Evolutionary conservation across 176 grass and related monocot species (phyloP), one percentile per base, ranked within the genome.

Genomic region (Triticum dicoccoides): DNA sequence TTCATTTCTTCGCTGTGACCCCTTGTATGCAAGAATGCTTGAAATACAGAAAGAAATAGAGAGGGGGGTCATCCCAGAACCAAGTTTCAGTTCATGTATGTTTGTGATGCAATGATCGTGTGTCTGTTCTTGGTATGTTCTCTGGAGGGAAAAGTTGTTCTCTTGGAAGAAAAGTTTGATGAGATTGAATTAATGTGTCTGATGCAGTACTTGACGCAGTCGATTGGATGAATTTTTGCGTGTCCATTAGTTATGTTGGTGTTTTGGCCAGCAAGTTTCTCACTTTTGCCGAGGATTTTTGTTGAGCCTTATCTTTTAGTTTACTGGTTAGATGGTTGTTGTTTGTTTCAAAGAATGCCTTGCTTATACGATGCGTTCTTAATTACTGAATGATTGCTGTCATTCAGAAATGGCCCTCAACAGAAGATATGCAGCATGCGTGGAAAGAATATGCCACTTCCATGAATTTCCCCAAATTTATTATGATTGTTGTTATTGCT

Each of bases 341-440:
- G 49, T 52, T 61, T 83, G 14, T 24, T 73, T 61, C 21, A 13
- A 73, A 42, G 13, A 83, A 61, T 42, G 9, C 38, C 24, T 73
- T 15, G 34, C 35, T 74, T 74, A 42, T 70, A 30, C 44, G 23
- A 39, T 21, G 35, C 9, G 25, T 62, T 83, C 3, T 8, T 83
- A 59, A 37, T 73, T 83, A 25, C 11, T 45, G 9, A 3, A 17
- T 20, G 7, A 37, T 83, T 41, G 5, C 2, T 63, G 10, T 84
- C 37, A 61, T 75, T 62, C 37, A 63, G 37, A 73, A 62, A 74
- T 84, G 34, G 8, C 67, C 76, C 32, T 79, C 20, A 79, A 24
- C 10, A 13, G 14, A 52, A 52, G 49, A 17, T 52, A 52, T 17
- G 49, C 49, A 52, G 49, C 14, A 52, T 52, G 49, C 49, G 49